Percentiles rank a stretch among this genome's conserved stretches.
These are phyloP conservation scores for Balansia obtecta DNA, from an alignment of 2,329 filamentous ascomycete species.

Conservation along the genomic window DNA sequence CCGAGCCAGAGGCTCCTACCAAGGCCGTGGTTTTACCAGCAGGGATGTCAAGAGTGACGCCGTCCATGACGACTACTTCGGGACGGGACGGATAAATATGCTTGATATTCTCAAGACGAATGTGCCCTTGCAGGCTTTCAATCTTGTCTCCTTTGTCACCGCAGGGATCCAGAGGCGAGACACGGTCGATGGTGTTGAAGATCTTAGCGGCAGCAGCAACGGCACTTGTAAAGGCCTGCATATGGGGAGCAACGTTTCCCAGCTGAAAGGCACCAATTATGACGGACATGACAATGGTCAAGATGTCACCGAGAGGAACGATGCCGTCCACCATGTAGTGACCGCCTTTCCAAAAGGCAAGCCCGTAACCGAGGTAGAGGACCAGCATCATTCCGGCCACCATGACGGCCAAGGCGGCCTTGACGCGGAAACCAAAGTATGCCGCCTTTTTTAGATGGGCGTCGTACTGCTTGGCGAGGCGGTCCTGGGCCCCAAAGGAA, in stretches of 20 bases:
- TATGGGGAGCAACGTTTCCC: constrained; percentile 74
- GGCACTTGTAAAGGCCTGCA: constrained; percentile 74
- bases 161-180: constrained; percentile 71
- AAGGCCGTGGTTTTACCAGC: constrained; percentile 87
- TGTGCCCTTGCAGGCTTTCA: constrained; percentile 59
- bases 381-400: constrained; percentile 73
- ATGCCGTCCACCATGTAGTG: constrained; percentile 57
- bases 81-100: constrained; percentile 92
- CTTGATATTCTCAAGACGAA: constrained; percentile 72
- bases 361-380: constrained; percentile 75
- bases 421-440: constrained; percentile 62
- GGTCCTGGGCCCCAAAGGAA: constrained; percentile 87
- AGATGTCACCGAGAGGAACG: constrained; percentile 54
- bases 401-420: constrained; percentile 63
- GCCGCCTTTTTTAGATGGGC: constrained; percentile 60
- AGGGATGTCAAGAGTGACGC: constrained; percentile 66
- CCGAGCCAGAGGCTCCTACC: constrained; percentile 86
- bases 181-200: constrained; percentile 81
- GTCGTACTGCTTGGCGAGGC: constrained; percentile 80
- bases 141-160: constrained; percentile 58
- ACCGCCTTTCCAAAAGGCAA: constrained; percentile 82
- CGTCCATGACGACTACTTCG: constrained; percentile 79
- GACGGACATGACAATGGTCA: constrained; percentile 81
- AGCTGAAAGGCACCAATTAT: constrained; percentile 90
- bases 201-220: constrained; percentile 84